Evolutionary conservation across 2,329 filamentous ascomycete species (phyloP).

Genomic region (Hypoxylon rubiginosum): DNA sequence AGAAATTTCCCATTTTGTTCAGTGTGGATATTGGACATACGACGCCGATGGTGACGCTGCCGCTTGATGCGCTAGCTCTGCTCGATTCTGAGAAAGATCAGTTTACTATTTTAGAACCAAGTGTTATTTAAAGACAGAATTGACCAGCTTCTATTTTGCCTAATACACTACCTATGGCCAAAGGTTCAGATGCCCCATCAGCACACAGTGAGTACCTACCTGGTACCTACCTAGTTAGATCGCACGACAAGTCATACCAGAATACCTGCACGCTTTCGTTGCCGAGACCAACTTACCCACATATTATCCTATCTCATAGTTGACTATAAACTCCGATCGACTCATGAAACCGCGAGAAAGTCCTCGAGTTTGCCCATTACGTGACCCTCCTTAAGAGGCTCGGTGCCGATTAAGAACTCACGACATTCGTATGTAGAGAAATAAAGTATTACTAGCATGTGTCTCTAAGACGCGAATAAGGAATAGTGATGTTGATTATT

Average conservation of each 20-base stretch:
- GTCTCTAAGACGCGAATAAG: no score
- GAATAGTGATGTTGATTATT: background rate
- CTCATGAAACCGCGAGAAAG: background rate
- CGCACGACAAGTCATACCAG: background rate
- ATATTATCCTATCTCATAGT: background rate
- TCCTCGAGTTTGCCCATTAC: background rate
- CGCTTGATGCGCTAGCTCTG: slow-evolving; percentile 54
- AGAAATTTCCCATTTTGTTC: slow-evolving; percentile 57
- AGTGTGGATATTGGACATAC: slow-evolving; percentile 61
- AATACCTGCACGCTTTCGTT: background rate
- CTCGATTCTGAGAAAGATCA: slow-evolving; percentile 56
- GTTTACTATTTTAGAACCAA: slow-evolving; percentile 52
- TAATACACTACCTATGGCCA: background rate
- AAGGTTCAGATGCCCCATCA: background rate
- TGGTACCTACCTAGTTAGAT: no score
- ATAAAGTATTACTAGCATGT: no score
- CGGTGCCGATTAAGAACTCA: slow-evolving; percentile 2
- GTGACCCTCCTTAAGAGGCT: background rate
- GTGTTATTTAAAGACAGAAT: slow-evolving; percentile 16
- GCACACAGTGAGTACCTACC: background rate
- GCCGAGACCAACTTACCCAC: background rate
- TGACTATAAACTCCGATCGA: no score
- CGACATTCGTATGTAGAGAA: no score
- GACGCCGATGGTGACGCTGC: slow-evolving; percentile 58
- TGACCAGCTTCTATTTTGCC: background rate